Evolutionary conservation across 306 rosid genomes (phyloP), one percentile per base, ranked within the genome.

Genomic region (Acacia confusa): DNA sequence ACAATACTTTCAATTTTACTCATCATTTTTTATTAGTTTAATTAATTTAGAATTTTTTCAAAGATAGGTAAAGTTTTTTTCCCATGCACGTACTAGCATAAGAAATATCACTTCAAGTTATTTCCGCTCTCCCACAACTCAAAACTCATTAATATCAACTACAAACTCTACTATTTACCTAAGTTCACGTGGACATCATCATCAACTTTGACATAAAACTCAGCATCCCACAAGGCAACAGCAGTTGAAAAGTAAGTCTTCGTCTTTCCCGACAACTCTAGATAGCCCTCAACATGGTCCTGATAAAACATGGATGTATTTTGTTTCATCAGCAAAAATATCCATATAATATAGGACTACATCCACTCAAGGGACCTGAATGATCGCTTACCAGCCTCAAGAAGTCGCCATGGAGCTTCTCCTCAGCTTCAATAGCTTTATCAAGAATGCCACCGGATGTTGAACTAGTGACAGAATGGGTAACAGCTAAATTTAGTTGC

Each of bases 141-240:
- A 28, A 63, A 50, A 74, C 28, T 52, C 48, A 30, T 32, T 55
- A 8, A 50, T 43, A 84, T 27, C 25, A 60, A 47, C 19, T 14
- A 15, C n/a, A 55, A 32, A 65, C 40, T 45, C 40, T 1, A 11
- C 72, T 30, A 68, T 64, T 50, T 79, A 91, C 98, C 98, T 91
- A 94, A 84, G 79, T 94, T 94, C 74, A 92, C 94, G 81, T 94
- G 97, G 70, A 94, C 89, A 77, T 92, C 98, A 76, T 94, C 98
- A 41, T 94, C 98, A 74, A 92, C 98, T 90, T 94, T 92, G 89
- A 94, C 87, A 71, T 88, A 90, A 81, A 83, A 90, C 44, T 90
- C 92, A 4, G 94, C 92, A 83, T 90, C 92, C 90, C 92, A 90
- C 87, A 87, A 30, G 82, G 88, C 81, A 76, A 88, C 88, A 70